phyloP scores from a whole-genome alignment of 2,329 filamentous ascomycete genomes.

The Aureobasidium uvarum region DNA sequence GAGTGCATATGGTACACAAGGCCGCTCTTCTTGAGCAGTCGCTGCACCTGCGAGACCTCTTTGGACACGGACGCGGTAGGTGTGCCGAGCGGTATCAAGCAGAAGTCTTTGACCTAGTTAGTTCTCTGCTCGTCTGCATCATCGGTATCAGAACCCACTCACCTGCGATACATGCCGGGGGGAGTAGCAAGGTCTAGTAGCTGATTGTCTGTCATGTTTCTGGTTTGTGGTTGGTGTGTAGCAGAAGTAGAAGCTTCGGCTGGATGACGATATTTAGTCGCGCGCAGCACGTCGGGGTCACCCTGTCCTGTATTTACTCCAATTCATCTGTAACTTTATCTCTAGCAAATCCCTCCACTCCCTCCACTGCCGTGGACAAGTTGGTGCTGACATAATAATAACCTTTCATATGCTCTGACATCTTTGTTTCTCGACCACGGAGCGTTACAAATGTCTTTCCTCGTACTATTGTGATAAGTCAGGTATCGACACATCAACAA shows the following conservation, averaged over 20 bases:
- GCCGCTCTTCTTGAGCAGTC: constrained; percentile 75
- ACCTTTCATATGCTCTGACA: too few relatives aligned
- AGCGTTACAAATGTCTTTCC: too few relatives aligned
- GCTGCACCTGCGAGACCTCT: constrained; percentile 86
- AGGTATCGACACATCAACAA: background rate
- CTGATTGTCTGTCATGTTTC: constrained; percentile 12
- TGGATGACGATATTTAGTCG: background rate
- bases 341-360: too few relatives aligned
- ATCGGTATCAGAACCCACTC: background rate
- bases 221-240: background rate
- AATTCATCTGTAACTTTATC: too few relatives aligned
- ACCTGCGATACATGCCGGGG: constrained; percentile 65
- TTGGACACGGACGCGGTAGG: constrained; percentile 51
- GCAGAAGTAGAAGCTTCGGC: background rate
- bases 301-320: too few relatives aligned
- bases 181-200: constrained; percentile 56
- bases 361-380: too few relatives aligned
- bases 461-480: too few relatives aligned
- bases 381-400: too few relatives aligned
- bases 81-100: constrained; percentile 73
- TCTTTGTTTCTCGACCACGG: too few relatives aligned
- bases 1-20: constrained; percentile 87
- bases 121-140: too few relatives aligned
- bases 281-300: background rate
- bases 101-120: constrained; percentile 63